Evolutionary conservation across 2,329 filamentous ascomycete genomes (phyloP).

Genomic region (Colletotrichum lindemuthianum): DNA sequence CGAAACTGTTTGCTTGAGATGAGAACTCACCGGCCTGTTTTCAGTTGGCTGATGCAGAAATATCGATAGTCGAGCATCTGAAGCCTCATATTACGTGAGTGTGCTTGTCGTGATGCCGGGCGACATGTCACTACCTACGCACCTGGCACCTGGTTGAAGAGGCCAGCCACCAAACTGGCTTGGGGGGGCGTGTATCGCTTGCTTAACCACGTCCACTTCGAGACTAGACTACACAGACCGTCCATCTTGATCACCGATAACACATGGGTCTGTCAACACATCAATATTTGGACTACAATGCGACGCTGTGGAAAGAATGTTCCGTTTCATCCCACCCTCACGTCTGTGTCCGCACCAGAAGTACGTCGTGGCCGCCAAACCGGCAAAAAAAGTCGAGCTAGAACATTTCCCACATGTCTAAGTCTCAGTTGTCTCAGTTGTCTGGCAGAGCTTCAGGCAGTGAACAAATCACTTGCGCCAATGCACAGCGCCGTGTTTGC

Average conservation of each 20-base stretch:
- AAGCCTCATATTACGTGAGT: background rate
- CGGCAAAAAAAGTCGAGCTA: background rate
- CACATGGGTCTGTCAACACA: constrained; percentile 19
- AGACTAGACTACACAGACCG: constrained; percentile 4
- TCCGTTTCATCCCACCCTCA: constrained; percentile 17
- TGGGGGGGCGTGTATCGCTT: background rate
- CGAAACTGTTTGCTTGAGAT: no score
- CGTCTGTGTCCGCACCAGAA: constrained; percentile 1
- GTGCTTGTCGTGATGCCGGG: constrained; percentile 14
- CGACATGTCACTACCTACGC: constrained; percentile 18
- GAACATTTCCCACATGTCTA: background rate
- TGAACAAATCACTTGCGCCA: no score
- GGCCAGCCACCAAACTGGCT: background rate
- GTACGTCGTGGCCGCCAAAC: background rate
- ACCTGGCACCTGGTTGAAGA: background rate
- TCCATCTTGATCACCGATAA: constrained; percentile 14
- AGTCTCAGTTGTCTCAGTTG: background rate
- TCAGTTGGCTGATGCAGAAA: background rate
- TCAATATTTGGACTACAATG: constrained; percentile 10
- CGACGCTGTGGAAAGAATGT: constrained; percentile 20
- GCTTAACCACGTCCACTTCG: constrained; percentile 7
- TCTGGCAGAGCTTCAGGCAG: no score
- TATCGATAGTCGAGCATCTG: background rate
- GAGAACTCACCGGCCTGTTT: no score
- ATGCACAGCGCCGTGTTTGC: no score